phyloP scores from a whole-genome alignment of 1,139 yeast species.

The Lodderomyces elongisporus region DNA sequence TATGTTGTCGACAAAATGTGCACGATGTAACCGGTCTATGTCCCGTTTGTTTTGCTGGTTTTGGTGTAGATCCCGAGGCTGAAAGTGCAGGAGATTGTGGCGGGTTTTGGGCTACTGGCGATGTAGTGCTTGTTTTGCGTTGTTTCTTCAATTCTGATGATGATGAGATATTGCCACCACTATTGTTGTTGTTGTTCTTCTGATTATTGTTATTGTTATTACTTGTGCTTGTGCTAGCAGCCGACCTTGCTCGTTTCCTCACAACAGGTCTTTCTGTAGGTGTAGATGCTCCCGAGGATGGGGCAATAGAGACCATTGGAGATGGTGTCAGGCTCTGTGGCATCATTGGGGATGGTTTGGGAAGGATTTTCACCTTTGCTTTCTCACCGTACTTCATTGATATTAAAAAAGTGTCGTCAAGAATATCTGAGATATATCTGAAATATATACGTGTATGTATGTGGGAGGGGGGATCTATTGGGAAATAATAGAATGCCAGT shows the following conservation, averaged over 20 bases:
- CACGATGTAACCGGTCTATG: slow-evolving; percentile 91
- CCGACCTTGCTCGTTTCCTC: slow-evolving; percentile 2
- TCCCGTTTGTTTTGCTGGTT: slow-evolving; percentile 29
- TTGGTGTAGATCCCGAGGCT: slow-evolving; percentile 15
- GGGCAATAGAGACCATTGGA: slow-evolving; percentile 7
- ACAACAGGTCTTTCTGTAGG: neutral
- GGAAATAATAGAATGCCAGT: too few species aligned
- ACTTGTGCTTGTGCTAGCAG: neutral
- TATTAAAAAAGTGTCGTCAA: too few species aligned
- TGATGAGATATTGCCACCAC: neutral
- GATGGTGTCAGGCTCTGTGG: slow-evolving; percentile 11
- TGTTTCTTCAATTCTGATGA: neutral
- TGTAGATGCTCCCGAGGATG: slow-evolving; percentile 6
- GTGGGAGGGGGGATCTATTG: too few species aligned
- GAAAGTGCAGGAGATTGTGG: slow-evolving; percentile 12
- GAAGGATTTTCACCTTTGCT: slow-evolving; percentile 30
- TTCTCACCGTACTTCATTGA: slow-evolving; percentile 21
- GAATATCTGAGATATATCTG: too few species aligned
- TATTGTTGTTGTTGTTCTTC: too few species aligned
- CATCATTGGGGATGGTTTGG: slow-evolving; percentile 18
- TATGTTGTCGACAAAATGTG: slow-evolving; percentile 91
- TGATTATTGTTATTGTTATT: too few species aligned
- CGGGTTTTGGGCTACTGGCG: neutral
- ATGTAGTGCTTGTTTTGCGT: slow-evolving; percentile 1
- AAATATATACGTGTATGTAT: too few species aligned